phyloP scores from a whole-genome alignment of 768 basidiomycete species.

The Xanthoconium stramineum region DNA sequence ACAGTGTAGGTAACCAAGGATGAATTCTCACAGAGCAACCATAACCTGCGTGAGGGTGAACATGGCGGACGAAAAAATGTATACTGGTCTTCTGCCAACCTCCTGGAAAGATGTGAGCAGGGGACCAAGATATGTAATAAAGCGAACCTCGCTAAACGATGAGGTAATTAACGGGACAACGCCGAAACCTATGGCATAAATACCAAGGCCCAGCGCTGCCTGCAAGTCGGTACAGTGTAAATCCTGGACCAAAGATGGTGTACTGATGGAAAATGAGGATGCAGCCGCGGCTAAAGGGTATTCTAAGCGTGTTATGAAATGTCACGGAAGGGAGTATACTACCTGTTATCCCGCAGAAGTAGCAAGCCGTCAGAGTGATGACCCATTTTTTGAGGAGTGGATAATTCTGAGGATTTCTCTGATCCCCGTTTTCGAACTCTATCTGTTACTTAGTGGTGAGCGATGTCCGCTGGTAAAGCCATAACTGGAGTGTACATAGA shows the following conservation, averaged over 20 bases:
- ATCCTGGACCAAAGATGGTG: slow-evolving; percentile 48
- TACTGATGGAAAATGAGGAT: slow-evolving; percentile 53
- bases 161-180: slow-evolving; percentile 59
- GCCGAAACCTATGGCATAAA: slow-evolving; percentile 60
- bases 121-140: neutral
- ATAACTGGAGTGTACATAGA: slow-evolving; percentile 6
- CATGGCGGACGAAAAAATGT: slow-evolving; percentile 47
- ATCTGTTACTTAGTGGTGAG: slow-evolving; percentile 27
- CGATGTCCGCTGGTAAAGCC: neutral
- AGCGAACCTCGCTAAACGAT: slow-evolving; percentile 54
- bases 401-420: slow-evolving; percentile 38
- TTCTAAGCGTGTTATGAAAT: neutral
- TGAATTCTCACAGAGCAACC: slow-evolving; percentile 26
- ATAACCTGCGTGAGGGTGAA: slow-evolving; percentile 52
- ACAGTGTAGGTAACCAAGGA: neutral
- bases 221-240: slow-evolving; percentile 42
- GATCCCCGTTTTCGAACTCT: slow-evolving; percentile 38
- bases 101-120: slow-evolving; percentile 37
- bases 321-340: neutral
- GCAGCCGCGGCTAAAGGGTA: slow-evolving; percentile 43
- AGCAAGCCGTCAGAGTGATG: slow-evolving; percentile 33
- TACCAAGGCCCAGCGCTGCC: slow-evolving; percentile 45
- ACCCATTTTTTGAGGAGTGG: slow-evolving; percentile 39
- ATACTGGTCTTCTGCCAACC: slow-evolving; percentile 61
- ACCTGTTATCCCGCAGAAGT: slow-evolving; percentile 25